These are phyloP conservation scores for Abrus pulchellus DNA, from an alignment of 306 rosid species.

Conservation along the genomic window DNA sequence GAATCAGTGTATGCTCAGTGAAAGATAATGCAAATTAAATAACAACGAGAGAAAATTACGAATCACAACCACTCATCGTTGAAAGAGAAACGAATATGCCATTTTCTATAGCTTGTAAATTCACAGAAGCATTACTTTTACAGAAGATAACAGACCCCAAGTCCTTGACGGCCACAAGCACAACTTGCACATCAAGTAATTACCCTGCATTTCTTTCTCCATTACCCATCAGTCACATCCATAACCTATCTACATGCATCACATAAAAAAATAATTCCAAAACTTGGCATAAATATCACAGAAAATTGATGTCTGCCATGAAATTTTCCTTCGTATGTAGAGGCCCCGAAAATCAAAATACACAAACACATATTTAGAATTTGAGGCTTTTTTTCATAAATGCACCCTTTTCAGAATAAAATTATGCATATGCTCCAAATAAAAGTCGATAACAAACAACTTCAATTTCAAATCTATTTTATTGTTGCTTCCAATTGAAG, in stretches of 20 bases:
- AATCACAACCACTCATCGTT: neutral
- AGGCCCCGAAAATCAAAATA: neutral
- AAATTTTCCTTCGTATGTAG: no score
- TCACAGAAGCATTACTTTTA: conserved; percentile 57
- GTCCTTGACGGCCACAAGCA: conserved; percentile 40
- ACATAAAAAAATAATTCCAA: conserved; percentile 22
- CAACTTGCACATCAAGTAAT: conserved; percentile 40
- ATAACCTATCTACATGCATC: conserved; percentile 47
- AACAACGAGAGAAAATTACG: neutral
- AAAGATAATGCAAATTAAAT: neutral
- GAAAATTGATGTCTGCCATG: no score
- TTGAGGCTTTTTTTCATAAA: no score
- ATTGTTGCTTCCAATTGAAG: no score
- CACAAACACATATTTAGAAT: neutral
- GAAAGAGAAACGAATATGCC: conserved; percentile 51
- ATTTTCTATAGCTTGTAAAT: conserved; percentile 59
- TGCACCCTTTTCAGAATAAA: no score
- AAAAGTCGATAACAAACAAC: no score
- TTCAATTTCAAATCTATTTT: no score
- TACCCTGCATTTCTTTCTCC: conserved; percentile 41
- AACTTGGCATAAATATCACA: conserved; percentile 45
- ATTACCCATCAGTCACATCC: conserved; percentile 37
- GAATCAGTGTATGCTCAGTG: conserved; percentile 57
- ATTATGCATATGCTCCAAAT: no score
- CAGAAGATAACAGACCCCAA: conserved; percentile 50